Evolutionary conservation across 371 early-diverging fungal genomes (phyloP).

Genomic region (Homolaphlyctis polyrhiza): DNA sequence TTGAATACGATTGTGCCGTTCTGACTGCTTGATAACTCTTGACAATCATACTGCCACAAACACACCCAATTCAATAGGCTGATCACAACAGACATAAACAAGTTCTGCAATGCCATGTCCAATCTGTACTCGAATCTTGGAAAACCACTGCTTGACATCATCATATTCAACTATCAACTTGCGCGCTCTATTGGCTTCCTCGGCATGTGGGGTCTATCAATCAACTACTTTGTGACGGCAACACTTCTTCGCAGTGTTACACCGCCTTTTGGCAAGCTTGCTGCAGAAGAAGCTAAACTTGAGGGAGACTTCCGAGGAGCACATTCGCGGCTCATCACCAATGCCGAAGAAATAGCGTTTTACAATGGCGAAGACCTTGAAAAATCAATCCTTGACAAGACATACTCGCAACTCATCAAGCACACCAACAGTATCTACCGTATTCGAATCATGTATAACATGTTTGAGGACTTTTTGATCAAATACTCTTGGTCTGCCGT

Average conservation of each 20-base stretch:
- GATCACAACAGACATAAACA: slow-evolving; percentile 48
- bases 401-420: slow-evolving; percentile 68
- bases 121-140: slow-evolving; percentile 49
- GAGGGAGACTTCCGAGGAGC: slow-evolving; percentile 47
- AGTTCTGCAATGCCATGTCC: slow-evolving; percentile 41
- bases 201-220: slow-evolving; percentile 31
- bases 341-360: slow-evolving; percentile 54
- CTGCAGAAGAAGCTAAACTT: slow-evolving; percentile 41
- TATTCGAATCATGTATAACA: slow-evolving; percentile 74
- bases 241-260: slow-evolving; percentile 36
- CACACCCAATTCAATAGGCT: slow-evolving; percentile 21
- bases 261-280: slow-evolving; percentile 48
- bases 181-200: slow-evolving; percentile 37
- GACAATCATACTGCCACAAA: no score
- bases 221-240: slow-evolving; percentile 39
- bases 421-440: slow-evolving; percentile 79
- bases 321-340: slow-evolving; percentile 47
- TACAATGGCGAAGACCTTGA: slow-evolving; percentile 46
- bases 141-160: slow-evolving; percentile 49
- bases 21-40: no score
- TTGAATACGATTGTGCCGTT: no score
- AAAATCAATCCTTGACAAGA: slow-evolving; percentile 57
- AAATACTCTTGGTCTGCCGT: slow-evolving; percentile 94
- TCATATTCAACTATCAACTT: slow-evolving; percentile 52
- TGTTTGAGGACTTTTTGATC: slow-evolving; percentile 87